Evolutionary conservation across 148 eudicot species (phyloP).

Genomic region (Polygonum maritimum): DNA sequence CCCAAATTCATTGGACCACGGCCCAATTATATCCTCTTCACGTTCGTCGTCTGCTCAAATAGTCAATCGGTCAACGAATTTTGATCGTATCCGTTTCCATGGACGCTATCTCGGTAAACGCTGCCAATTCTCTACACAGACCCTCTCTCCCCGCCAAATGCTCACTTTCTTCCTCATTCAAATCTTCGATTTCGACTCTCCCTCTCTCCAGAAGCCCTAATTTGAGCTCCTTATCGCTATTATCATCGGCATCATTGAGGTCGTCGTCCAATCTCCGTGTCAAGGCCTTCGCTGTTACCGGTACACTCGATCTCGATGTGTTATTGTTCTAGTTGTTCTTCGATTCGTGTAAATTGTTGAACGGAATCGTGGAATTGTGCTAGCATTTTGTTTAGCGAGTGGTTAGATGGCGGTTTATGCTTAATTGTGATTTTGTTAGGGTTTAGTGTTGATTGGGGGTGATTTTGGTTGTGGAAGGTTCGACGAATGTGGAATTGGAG

Average conservation of each 20-base stretch:
- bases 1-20: not conserved
- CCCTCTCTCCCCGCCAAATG: not conserved
- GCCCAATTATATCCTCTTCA: not conserved
- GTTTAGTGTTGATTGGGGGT: not conserved
- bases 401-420: not conserved
- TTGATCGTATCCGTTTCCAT: not conserved
- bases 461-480: constrained; percentile 18
- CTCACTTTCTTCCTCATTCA: not conserved
- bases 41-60: not conserved
- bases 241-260: not conserved
- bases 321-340: not conserved
- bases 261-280: constrained; percentile 7
- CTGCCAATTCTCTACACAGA: not conserved
- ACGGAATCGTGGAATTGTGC: not conserved
- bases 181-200: not conserved
- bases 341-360: not conserved
- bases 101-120: not conserved
- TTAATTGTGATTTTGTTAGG: not conserved
- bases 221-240: not conserved
- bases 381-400: not conserved
- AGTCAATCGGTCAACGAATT: not conserved
- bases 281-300: constrained; percentile 9
- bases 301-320: not conserved
- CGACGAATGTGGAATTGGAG: constrained; percentile 19
- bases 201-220: not conserved